Conservation (phyloP, 768 basidiomycete genomes). For the Auriscalpium orientale region DNA sequence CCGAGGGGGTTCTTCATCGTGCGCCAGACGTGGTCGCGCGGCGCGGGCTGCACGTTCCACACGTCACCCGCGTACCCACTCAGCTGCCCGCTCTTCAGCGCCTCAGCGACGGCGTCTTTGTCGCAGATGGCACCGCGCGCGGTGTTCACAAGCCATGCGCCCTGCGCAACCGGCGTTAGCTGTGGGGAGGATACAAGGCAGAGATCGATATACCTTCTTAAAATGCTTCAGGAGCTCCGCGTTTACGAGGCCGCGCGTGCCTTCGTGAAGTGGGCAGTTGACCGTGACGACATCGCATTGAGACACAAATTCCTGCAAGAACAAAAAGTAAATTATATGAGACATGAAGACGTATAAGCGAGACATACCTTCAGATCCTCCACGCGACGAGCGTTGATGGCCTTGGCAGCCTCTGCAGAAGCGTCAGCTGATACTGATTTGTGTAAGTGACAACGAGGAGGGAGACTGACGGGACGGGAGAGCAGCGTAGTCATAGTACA, state of each 20-base stretch:
- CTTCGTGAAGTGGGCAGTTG: slow-evolving; percentile 85
- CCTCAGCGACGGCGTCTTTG: slow-evolving; percentile 70
- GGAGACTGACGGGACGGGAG: slow-evolving; percentile 47
- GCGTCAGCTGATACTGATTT: slow-evolving; percentile 9
- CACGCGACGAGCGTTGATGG: slow-evolving; percentile 66
- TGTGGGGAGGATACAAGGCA: slow-evolving; percentile 25
- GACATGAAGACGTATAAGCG: slow-evolving; percentile 36
- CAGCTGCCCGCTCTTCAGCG: slow-evolving; percentile 70
- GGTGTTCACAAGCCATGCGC: slow-evolving; percentile 89
- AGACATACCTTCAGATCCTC: slow-evolving; percentile 55
- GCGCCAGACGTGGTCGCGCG: slow-evolving; percentile 81
- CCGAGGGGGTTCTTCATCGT: slow-evolving; percentile 73
- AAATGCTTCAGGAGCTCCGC: slow-evolving; percentile 77
- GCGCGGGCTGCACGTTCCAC: slow-evolving; percentile 85
- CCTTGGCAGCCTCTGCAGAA: slow-evolving; percentile 48
- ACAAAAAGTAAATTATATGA: background rate
- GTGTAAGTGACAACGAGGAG: background rate
- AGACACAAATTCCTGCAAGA: slow-evolving; percentile 14
- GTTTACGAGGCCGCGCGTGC: slow-evolving; percentile 74
- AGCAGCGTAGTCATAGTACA: slow-evolving; percentile 83
- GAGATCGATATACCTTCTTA: slow-evolving; percentile 48
- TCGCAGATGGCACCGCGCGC: slow-evolving; percentile 90
- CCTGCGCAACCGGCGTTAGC: slow-evolving; percentile 18
- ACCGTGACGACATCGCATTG: slow-evolving; percentile 79
- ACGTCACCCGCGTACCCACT: slow-evolving; percentile 56